Evolutionary conservation across 2,329 filamentous ascomycete genomes (phyloP).

Genomic region (Drechmeria coniospora): DNA sequence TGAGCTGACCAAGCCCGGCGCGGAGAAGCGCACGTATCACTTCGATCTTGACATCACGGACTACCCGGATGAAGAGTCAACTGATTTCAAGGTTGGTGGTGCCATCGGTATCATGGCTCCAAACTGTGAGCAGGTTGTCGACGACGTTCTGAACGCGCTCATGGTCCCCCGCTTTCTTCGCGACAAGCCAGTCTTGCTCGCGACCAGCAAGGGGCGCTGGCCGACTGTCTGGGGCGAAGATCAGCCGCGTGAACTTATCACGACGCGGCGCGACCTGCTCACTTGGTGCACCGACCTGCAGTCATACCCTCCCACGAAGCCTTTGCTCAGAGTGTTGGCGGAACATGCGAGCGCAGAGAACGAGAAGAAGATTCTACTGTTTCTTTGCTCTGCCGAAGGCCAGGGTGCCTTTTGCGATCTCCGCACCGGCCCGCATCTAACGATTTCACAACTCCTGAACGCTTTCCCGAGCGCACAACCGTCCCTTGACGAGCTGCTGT

Average conservation of each 20-base stretch:
- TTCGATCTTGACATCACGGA: constrained; percentile 95
- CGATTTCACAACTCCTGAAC: constrained; percentile 68
- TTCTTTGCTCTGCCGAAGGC: constrained; percentile 76
- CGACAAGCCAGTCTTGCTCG: constrained; percentile 66
- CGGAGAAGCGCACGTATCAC: constrained; percentile 93
- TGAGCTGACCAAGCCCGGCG: constrained; percentile 73
- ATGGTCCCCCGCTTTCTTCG: constrained; percentile 68
- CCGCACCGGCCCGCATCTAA: constrained; percentile 75
- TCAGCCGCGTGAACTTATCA: constrained; percentile 66
- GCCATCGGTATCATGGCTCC: constrained; percentile 88
- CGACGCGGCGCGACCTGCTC: constrained; percentile 78
- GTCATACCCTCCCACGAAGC: constrained; percentile 82
- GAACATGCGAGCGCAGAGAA: constrained; percentile 67
- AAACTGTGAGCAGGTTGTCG: constrained; percentile 62
- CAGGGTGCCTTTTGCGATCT: constrained; percentile 90
- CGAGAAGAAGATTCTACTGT: constrained; percentile 80
- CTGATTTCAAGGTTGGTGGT: constrained; percentile 92
- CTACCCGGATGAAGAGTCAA: constrained; percentile 69
- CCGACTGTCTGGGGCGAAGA: constrained; percentile 97
- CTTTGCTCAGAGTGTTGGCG: constrained; percentile 67
- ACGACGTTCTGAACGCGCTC: constrained; percentile 71
- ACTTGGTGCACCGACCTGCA: constrained; percentile 94
- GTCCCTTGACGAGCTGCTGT: constrained; percentile 67
- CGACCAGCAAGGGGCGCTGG: constrained; percentile 74
- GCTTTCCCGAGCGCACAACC: constrained; percentile 89